Percentiles rank a stretch among this genome's conserved stretches.
Conservation (phyloP, 768 basidiomycete genomes). For the Agrocybe praecox region DNA sequence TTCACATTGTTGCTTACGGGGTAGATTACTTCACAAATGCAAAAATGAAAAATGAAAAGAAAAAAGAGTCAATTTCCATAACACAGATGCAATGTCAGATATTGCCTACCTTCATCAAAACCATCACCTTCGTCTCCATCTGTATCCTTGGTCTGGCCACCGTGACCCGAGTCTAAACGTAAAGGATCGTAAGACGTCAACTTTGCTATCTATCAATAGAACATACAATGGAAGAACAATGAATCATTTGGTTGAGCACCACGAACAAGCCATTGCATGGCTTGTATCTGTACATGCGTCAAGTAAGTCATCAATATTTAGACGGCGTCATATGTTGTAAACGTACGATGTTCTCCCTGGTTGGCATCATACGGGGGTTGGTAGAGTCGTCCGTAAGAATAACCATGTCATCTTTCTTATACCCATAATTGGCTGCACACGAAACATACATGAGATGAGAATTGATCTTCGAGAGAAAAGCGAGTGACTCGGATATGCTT, state of each 20-base stretch:
- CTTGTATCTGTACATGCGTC: slow-evolving; percentile 59
- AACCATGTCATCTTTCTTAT: slow-evolving; percentile 81
- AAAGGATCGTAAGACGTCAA: not conserved
- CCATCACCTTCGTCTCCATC: slow-evolving; percentile 89
- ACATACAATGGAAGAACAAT: slow-evolving; percentile 86
- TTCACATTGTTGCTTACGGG: slow-evolving; percentile 57
- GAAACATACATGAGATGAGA: not conserved
- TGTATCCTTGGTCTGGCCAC: slow-evolving; percentile 83
- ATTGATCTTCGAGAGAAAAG: not conserved
- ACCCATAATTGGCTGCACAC: slow-evolving; percentile 61
- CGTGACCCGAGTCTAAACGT: slow-evolving; percentile 86
- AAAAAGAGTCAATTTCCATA: not conserved
- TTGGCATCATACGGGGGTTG: slow-evolving; percentile 69
- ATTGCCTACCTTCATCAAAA: slow-evolving; percentile 67
- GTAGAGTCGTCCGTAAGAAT: slow-evolving; percentile 77
- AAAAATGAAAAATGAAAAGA: no score
- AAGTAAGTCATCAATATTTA: no score
- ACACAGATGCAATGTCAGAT: not conserved
- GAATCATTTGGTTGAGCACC: slow-evolving; percentile 83
- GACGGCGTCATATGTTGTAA: no score
- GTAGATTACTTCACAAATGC: slow-evolving; percentile 73
- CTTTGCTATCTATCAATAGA: not conserved
- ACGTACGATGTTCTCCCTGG: slow-evolving; percentile 77
- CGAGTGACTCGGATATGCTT: not conserved
- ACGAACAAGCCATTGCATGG: slow-evolving; percentile 91